Percentiles rank a stretch among this genome's conserved stretches.
Evolutionary conservation across 2,329 filamentous ascomycete genomes (phyloP).

Genomic region (Salinomyces thailandicus): DNA sequence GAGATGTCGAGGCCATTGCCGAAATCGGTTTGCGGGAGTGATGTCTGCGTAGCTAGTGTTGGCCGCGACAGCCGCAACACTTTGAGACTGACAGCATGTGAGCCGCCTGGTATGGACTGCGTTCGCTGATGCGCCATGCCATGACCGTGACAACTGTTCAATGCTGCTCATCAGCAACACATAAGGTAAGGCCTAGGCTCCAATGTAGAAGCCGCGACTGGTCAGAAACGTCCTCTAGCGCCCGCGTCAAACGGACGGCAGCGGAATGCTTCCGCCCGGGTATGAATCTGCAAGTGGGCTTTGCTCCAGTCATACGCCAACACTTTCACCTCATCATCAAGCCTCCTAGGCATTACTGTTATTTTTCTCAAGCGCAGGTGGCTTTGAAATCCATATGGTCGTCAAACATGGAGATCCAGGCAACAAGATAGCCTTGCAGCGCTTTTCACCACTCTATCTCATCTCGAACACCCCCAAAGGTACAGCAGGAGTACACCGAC

Average conservation of each 20-base stretch:
- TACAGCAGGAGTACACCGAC: slow-evolving; percentile 13
- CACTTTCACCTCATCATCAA: no score
- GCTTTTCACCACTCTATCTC: slow-evolving; percentile 34
- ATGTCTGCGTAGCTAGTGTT: slow-evolving; percentile 61
- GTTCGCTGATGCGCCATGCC: slow-evolving; percentile 25
- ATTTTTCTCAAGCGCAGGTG: no score
- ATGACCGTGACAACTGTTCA: no score
- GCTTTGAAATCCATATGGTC: neutral
- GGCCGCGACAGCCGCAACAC: slow-evolving; percentile 75
- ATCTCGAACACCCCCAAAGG: slow-evolving; percentile 43
- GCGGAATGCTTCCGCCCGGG: no score
- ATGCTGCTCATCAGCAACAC: no score
- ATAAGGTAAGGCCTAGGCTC: no score
- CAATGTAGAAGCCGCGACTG: no score
- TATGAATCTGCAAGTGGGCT: no score
- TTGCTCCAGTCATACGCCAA: no score
- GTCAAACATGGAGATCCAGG: neutral
- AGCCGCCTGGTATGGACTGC: slow-evolving; percentile 32
- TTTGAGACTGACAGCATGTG: slow-evolving; percentile 77
- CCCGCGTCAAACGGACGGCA: no score
- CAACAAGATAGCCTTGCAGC: slow-evolving; percentile 24
- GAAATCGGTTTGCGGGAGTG: slow-evolving; percentile 44
- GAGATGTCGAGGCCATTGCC: slow-evolving; percentile 39
- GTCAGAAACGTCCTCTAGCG: no score
- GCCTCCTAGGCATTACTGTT: no score